Base-by-base conservation (phyloP, 202 grass and related monocot species). In the Dendrocalamus latiflorus region DNA sequence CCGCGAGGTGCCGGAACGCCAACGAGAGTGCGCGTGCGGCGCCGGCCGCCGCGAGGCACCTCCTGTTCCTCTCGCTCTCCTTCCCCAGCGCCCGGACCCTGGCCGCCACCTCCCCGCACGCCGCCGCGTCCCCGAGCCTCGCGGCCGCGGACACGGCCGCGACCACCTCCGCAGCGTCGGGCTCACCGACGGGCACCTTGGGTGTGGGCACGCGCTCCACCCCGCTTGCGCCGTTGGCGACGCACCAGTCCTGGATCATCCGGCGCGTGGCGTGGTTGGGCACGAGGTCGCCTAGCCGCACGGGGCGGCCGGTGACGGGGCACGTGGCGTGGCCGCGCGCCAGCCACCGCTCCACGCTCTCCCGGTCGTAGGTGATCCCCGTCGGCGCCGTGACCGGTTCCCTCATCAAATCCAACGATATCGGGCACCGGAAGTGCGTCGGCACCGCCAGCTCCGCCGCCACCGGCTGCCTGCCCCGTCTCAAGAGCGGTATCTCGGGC, bases 191-290 rank as follows among this genome's bases (percentile, higher is more conserved):
- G 6, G 94, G 94, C 16, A 83, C 90, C 26, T 68, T 72, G 24
- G 94, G 94, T 26, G 94, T 97, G n/a, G 91, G 80, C 64, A 97
- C 83, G 7, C 87, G 84, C 77, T 92, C 87, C 25, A 88, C 72
- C 10, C 89, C 89, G 2, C 83, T 12, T 10, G 77, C 80, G 9
- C 77, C 58, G 80, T 89, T 90, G 33, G 91, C 82, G 28, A 94
- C 87, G 87, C 94, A 94, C 94, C 94, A 97, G 21, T 87, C 85
- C 86, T 97, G 94, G 66, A 97, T 97, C 77, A 97, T 78, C 28
- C 92, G 64, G 2, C 87, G 86, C 17, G 89, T 94, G 15, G 91
- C 69, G 68, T 94, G 91, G 83, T 97, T 94, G 9, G 94, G 94
- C 21, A 94, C 79, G 3, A 94, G 89, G 49, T 92, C 94, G 18